These are phyloP conservation scores for Podaxis rugospora DNA, from an alignment of 768 basidiomycete genomes.

Conservation along the genomic window DNA sequence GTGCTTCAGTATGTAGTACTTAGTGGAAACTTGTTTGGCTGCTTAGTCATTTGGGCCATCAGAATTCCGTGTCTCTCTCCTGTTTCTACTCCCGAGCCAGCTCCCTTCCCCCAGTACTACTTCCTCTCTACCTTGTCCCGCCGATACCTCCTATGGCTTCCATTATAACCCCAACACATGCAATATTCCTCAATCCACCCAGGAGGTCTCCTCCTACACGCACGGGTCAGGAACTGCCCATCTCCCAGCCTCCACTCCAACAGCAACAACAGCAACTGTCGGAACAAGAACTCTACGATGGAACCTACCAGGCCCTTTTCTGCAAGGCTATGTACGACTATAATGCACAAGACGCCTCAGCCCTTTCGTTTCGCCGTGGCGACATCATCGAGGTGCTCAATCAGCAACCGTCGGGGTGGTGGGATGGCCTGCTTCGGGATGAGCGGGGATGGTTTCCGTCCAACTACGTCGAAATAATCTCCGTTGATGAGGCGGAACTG, in stretches of 20 bases:
- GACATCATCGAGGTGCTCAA: constrained; percentile 95
- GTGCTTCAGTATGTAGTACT: background rate
- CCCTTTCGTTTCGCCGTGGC: constrained; percentile 80
- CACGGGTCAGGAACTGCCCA: background rate
- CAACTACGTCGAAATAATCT: constrained; percentile 83
- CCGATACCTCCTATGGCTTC: background rate
- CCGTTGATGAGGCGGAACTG: constrained; percentile 76
- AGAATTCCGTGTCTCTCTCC: constrained; percentile 4
- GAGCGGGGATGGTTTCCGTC: constrained; percentile 97
- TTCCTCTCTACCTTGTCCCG: background rate
- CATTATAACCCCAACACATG: background rate
- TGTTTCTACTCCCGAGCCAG: background rate
- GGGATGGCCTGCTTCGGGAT: constrained; percentile 90
- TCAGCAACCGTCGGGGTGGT: constrained; percentile 93
- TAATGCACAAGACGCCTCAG: constrained; percentile 80
- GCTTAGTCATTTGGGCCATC: constrained; percentile 9
- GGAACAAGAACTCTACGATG: constrained; percentile 28
- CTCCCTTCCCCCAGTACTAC: background rate
- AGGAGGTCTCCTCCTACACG: background rate
- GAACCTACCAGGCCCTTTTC: constrained; percentile 72
- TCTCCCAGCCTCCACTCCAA: background rate
- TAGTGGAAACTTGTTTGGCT: constrained; percentile 1
- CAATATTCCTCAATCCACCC: background rate
- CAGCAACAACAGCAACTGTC: background rate
- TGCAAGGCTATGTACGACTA: constrained; percentile 93